Evolutionary conservation across 225 moss, liverwort and hornwort species (phyloP), one percentile per base, ranked within the genome.

Genomic region (Antitrichia curtipendula): DNA sequence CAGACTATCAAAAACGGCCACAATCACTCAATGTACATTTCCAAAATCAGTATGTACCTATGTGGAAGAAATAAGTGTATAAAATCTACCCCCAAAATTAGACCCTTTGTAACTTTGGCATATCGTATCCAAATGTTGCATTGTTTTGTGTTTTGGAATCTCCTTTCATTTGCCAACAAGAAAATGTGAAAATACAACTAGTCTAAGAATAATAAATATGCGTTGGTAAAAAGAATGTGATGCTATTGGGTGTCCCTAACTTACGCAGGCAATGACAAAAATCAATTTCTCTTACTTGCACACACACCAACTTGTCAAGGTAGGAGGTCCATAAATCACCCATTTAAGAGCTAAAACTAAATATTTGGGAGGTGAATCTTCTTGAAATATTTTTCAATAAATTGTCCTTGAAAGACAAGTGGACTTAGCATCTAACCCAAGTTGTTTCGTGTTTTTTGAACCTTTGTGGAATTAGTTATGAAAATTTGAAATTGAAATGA

Each of bases 11-110:
- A 34, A 52, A 52, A 21, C n/a, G n/a, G n/a, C 1, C 0, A 0
- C 2, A 6, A 10, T 16, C 8, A 13, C 1, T 77, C 0, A 7
- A 0, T 2, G 0, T 27, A 11, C 7, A 56, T 38, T 38, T 38
- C 11, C 29, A 78, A 27, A n/a, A 25, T 7, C 16, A 54, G n/a
- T 38, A 16, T 11, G 23, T 56, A 25, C 1, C 1, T n/a, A 10
- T 10, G 3, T n/a, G 22, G 22, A 54, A 24, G 7, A 77, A 54
- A 16, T 0, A 0, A 3, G 1, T 54, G 10, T 10, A 16, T 2
- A 25, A 24, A 25, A n/a, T 15, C 8, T 21, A 8, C 4, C 13
- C 2, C 0, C 2, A 20, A 70, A 31, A 0, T 11, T 31, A 4
- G 12, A 49, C 2, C 7, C 7, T 23, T 34, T 3, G 2, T 9